Evolutionary conservation across 495 filamentous ascomycete species (phyloP), one percentile per base, ranked within the genome.

Genomic region (Zalerion maritima): DNA sequence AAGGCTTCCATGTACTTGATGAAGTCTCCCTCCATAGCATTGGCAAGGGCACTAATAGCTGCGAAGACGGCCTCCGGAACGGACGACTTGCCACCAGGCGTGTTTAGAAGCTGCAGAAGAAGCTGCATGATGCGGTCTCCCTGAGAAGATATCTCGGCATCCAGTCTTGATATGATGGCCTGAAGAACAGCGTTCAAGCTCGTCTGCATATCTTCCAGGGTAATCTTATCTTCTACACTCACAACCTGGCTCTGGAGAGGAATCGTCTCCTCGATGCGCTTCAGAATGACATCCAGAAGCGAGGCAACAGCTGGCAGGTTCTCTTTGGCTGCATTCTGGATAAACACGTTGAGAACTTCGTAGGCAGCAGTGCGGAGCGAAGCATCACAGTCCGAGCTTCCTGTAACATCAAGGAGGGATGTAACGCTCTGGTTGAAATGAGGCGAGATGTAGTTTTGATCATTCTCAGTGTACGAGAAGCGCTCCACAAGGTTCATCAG

Each of bases 361-460:
- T 97, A 97, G n/a, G 87, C 86, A 26, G 89, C 91, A 37, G 89
- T 96, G 29, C 89, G 80, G n/a, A 96, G 75, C 45, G 85, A 71
- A 38, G 83, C 82, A 41, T 97, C 91, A n/a, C 73, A 67, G 49
- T 84, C 82, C 39, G 66, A 55, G 43, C 77, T 67, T 46, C 85
- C 83, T 5, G 89, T 97, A 14, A 92, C 78, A 13, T 76, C 58
- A 26, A 97, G 65, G 31, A 97, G 68, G 36, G 75, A 80, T 43
- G 73, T 73, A 29, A 96, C 75, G 56, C 86, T 94, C 40, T 84
- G 72, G 53, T 94, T 75, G 59, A 96, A 97, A 55, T 94, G 81
- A 46, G 74, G 76, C 2, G 85, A 86, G 24, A 97, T 62, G 29
- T 84, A 72, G 54, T 94, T 96, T 32, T 75, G 69, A 18, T 93